phyloP scores from a whole-genome alignment of 176 grass and related monocot genomes.

The Guadua angustifolia region DNA sequence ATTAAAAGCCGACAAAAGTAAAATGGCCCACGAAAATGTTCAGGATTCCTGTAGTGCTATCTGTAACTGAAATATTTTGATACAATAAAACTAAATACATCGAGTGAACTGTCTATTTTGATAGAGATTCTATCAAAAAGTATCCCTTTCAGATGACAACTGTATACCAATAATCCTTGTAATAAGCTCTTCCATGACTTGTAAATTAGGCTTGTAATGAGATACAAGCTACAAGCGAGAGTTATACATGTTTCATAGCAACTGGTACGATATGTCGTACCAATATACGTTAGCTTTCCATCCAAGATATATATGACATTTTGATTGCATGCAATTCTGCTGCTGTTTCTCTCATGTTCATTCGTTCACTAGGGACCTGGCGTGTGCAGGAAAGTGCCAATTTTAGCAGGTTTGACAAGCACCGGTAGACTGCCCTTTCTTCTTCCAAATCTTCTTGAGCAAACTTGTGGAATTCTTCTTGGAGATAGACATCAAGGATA shows the following conservation, averaged over 20 bases:
- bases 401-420: conserved; percentile 9
- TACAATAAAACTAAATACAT: too few relatives aligned
- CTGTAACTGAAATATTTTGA: too few relatives aligned
- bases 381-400: conserved; percentile 27
- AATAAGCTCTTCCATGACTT: too few relatives aligned
- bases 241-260: background rate
- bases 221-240: background rate
- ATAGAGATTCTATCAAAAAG: too few relatives aligned
- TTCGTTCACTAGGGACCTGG: background rate
- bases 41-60: too few relatives aligned
- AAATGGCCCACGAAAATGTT: too few relatives aligned
- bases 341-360: conserved; percentile 30
- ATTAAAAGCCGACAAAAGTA: too few relatives aligned
- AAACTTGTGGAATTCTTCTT: conserved; percentile 15
- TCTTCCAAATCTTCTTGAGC: background rate
- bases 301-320: background rate
- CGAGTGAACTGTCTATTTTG: too few relatives aligned
- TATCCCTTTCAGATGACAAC: too few relatives aligned
- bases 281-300: background rate
- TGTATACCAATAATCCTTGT: too few relatives aligned
- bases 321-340: background rate
- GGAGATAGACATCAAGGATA: background rate
- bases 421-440: background rate
- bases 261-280: background rate
- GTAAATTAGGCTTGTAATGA: too few relatives aligned